Conservation (phyloP, 768 basidiomycete genomes). For the Amyloporia xantha region DNA sequence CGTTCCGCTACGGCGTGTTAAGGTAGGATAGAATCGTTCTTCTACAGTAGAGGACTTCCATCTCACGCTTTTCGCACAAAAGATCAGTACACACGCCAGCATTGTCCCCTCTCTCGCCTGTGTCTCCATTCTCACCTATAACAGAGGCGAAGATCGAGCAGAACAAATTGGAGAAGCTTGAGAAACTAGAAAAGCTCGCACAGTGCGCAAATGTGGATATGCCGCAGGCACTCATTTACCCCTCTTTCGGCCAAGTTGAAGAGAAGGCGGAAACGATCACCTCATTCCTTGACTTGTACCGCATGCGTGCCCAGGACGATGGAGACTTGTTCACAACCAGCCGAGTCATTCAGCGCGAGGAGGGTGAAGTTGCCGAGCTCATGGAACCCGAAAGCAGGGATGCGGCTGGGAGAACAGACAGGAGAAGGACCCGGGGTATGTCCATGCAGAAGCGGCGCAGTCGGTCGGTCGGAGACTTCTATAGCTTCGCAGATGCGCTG, state of each 20-base stretch:
- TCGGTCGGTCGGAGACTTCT: constrained; percentile 17
- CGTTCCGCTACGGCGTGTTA: constrained; percentile 7
- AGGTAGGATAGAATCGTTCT: constrained; percentile 1
- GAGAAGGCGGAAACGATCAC: constrained; percentile 13
- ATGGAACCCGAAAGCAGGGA: neutral
- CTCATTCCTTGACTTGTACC: constrained; percentile 23
- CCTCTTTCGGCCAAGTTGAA: constrained; percentile 15
- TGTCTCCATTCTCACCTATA: constrained; percentile 10
- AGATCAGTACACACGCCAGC: constrained; percentile 2
- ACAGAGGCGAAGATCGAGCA: constrained; percentile 8
- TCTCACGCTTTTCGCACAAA: neutral
- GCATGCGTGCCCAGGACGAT: constrained; percentile 10
- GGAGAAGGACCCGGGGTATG: neutral
- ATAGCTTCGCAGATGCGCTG: constrained; percentile 10
- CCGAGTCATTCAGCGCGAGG: neutral
- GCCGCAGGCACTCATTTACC: constrained; percentile 16
- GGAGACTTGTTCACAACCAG: neutral
- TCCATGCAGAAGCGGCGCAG: constrained; percentile 12
- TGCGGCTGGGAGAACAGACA: neutral
- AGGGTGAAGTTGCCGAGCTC: neutral
- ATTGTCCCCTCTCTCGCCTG: neutral
- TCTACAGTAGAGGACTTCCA: neutral
- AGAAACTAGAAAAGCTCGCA: constrained; percentile 12
- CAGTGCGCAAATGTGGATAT: constrained; percentile 7
- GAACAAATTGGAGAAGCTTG: constrained; percentile 8